Evolutionary conservation across 495 filamentous ascomycete species (phyloP), one percentile per base, ranked within the genome.

Genomic region (Hypoxylon crocopeplum): DNA sequence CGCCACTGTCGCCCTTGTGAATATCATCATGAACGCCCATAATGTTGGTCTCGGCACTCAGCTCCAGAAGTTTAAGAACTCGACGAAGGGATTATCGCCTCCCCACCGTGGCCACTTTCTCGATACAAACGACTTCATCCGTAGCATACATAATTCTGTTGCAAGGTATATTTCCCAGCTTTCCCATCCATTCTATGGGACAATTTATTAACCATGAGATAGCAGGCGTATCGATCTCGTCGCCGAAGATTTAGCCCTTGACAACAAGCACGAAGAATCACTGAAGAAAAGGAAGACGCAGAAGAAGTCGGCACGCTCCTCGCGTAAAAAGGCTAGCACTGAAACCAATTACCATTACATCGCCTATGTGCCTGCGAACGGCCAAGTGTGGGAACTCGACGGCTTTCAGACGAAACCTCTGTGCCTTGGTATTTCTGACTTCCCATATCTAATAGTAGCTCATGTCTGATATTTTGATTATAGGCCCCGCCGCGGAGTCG

Each of bases 371-470:
- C 92, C 93, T 10, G 81, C 88, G 13, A 77, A 84, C 32, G 85
- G 83, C 5, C 76, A 84, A 27, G 80, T 96, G 12, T 98, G 92
- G 91, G 89, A 91, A 57, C 86, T 98, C 5, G 94, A 98, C 68
- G 94, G 94, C 2, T 77, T 98, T 5, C 84, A 92, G 70, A 74
- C 76, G 24, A 83, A 86, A 58, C 94, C 94, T 10, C 79, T 86
- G 33, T 80, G 81, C 51, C 74, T 96, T 25, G 89, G 91, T 87
- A 75, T 64, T 27, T 32, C 30, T 39, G 13, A 11, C 24, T 29
- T 19, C 13, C 17, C 15, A n/a, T 17, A 19, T 12, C 7, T 6
- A n/a, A 15, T 37, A 19, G 7, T 5, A 32, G 21, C 19, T 17
- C 30, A 2, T n/a, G 8, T 8, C 8, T 39, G 39, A 19, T 29